Percentiles rank a stretch among this genome's conserved stretches.
phyloP scores from a whole-genome alignment of 2,329 filamentous ascomycete species.

The Verticillium longisporum region DNA sequence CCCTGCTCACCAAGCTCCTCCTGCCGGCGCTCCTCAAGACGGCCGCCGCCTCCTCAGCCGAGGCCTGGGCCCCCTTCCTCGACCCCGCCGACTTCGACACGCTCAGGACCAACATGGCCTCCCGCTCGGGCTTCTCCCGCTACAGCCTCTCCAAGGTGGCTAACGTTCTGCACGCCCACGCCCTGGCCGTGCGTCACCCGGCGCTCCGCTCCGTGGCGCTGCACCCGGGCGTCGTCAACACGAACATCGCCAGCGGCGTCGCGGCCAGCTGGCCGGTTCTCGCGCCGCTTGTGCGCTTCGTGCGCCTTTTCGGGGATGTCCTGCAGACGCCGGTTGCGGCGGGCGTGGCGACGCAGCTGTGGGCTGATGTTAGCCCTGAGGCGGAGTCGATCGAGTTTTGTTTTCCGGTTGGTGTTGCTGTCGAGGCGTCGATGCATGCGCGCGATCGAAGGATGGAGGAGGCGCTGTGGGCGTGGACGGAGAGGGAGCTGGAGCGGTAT shows the following conservation, averaged over 20 bases:
- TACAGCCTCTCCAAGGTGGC: slow-evolving; percentile 25
- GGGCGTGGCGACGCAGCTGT: slow-evolving; percentile 21
- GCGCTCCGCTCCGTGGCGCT: slow-evolving; percentile 17
- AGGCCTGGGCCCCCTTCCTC: slow-evolving; percentile 3
- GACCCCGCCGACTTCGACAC: slow-evolving; percentile 7
- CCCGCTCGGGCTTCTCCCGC: slow-evolving; percentile 17
- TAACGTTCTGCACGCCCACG: slow-evolving; percentile 19
- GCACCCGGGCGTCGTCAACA: slow-evolving; percentile 21
- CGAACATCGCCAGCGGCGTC: slow-evolving; percentile 14
- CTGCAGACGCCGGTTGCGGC: slow-evolving; percentile 7
- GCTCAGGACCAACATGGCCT: slow-evolving; percentile 15
- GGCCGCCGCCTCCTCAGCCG: slow-evolving; percentile 10
- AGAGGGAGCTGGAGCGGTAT: no score
- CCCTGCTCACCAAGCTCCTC: slow-evolving; percentile 32
- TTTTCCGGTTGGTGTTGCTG: slow-evolving; percentile 21
- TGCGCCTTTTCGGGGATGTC: background rate
- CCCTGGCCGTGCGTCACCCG: slow-evolving; percentile 19
- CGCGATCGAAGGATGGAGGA: no score
- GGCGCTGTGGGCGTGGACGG: no score
- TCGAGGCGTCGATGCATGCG: slow-evolving; percentile 3
- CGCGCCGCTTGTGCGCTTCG: background rate
- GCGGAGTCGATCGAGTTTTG: slow-evolving; percentile 22
- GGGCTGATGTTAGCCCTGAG: slow-evolving; percentile 20
- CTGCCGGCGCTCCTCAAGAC: slow-evolving; percentile 20
- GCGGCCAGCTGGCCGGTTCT: slow-evolving; percentile 4